Base-by-base conservation (phyloP, 768 basidiomycete genomes). In the Lanmaoa pseudosensibilis region DNA sequence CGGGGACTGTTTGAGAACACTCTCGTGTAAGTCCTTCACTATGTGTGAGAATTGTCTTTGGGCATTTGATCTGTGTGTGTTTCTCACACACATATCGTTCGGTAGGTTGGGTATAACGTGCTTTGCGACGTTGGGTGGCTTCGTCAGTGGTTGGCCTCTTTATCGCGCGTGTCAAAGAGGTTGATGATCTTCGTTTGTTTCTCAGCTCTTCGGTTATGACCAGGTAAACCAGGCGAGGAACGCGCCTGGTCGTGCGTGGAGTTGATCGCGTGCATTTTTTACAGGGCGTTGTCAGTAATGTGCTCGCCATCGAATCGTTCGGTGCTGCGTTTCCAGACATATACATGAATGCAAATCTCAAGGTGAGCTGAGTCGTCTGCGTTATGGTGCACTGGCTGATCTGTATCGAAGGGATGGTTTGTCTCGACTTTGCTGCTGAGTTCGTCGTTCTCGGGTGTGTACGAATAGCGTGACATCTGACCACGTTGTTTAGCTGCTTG, bases 241-340 rank as follows among this genome's bases (percentile, higher is more conserved):
- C 9, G 16, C 11, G 32, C 36, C 46, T 12, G 13, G n/a, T 19
- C 23, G 13, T 12, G 8, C 3, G n/a, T 32, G 9, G 19, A 30
- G 15, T 50, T 59, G 16, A 62, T 45, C 23, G 16, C 2, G 2
- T 52, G 10, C 36, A 4, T 40, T n/a, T 50, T 2, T 58, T 46
- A 12, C 32, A 69, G 71, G 70, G 69, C 7, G 71, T 71, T 40
- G 62, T 73, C 37, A 67, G 67, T 21, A 67, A 65, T 27, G 71
- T 73, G n/a, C 71, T 71, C 12, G 67, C 64, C 11, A 71, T 73
- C 37, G 67, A 71, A 36, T 73, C 70, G 33, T 71, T 71, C 19
- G 70, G 71, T n/a, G 70, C 70, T 19, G 64, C 67, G 27, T 71
- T 73, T 54, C 70, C 70, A 23, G 62, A 57, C 7, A 67, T 71